Evolutionary conservation across 352 stramenopile species (phyloP).

Genomic region (Elongisporangium senticosum): DNA sequence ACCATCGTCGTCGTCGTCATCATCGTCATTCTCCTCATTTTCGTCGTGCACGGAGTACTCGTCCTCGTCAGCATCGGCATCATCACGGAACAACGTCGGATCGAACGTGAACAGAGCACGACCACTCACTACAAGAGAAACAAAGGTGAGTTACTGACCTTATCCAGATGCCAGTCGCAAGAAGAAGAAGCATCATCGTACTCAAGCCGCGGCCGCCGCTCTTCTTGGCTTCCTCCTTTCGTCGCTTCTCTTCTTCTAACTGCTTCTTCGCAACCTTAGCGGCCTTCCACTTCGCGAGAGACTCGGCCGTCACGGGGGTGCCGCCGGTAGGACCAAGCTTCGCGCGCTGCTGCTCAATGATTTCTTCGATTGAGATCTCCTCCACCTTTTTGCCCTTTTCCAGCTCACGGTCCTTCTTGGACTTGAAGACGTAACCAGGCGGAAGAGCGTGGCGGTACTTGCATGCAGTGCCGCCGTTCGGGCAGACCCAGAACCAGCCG

Average conservation of each 20-base stretch:
- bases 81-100: constrained; percentile 88
- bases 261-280: constrained; percentile 74
- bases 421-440: constrained; percentile 86
- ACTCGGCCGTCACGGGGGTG: constrained; percentile 84
- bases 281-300: constrained; percentile 88
- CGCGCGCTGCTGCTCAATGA: constrained; percentile 87
- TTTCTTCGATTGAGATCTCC: constrained; percentile 87
- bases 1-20: constrained; percentile 29
- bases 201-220: constrained; percentile 71
- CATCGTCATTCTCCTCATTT: constrained; percentile 39
- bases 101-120: constrained; percentile 89
- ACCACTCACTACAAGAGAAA: constrained; percentile 71
- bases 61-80: constrained; percentile 85
- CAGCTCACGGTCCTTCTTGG: constrained; percentile 77
- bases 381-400: constrained; percentile 81
- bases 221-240: constrained; percentile 87
- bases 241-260: constrained; percentile 72
- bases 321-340: constrained; percentile 80
- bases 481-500: constrained; percentile 89
- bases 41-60: constrained; percentile 69
- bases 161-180: neutral
- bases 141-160: neutral
- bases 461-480: constrained; percentile 73
- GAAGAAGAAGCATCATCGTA: constrained; percentile 33
- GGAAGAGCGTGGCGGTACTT: constrained; percentile 86